Base-by-base conservation (phyloP, 148 eudicot species). In the Fallopia convolvulus region DNA sequence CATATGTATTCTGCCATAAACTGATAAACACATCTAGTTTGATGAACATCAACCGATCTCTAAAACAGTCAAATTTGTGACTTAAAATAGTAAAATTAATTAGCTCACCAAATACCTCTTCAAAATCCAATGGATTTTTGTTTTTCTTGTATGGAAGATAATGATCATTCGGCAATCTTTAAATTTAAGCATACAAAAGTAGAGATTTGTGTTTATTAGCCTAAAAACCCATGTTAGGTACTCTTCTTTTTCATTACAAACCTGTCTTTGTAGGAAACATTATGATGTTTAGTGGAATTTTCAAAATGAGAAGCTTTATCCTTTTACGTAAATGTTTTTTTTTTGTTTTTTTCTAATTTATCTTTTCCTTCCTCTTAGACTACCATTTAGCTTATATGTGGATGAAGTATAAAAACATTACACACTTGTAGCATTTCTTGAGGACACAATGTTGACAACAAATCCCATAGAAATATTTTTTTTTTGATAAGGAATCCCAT, bases 211-310 rank as follows among this genome's bases (percentile, higher is more conserved):
- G 72, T 68, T 39, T 36, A 68, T 68, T 68, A 68, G 44, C 42
- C 44, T 68, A 36, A 33, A 61, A 58, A 23, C 2, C 9, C 33
- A 23, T 21, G 68, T 60, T 60, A 9, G 15, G 68, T 60, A 60
- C 68, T 9, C 68, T 12, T 66, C 47, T 58, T 20, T 58, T 66
- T 32, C 72, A 17, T 30, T 15, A 33, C 72, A 13, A 39, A 68
- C 42, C 20, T 39, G n/a, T 68, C 46, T 33, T 68, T 68, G 20
- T 68, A 68, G 72, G 72, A 68, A 39, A 68, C 72, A 68, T 39
- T 68, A 68, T 68, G 72, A 68, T 68, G 20, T 36, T 68, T 68
- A 68, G 72, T 68, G 72, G 72, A 60, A 17, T 5, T 39, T 68
- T 68, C 46, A 68, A 39, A 14, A 15, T 68, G 12, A 15, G 6